A percentile compares a stretch with the other conserved stretches of the same genome.
Conservation (phyloP, 1,284 basidiomycete species). For the Agroathelia rolfsii region DNA sequence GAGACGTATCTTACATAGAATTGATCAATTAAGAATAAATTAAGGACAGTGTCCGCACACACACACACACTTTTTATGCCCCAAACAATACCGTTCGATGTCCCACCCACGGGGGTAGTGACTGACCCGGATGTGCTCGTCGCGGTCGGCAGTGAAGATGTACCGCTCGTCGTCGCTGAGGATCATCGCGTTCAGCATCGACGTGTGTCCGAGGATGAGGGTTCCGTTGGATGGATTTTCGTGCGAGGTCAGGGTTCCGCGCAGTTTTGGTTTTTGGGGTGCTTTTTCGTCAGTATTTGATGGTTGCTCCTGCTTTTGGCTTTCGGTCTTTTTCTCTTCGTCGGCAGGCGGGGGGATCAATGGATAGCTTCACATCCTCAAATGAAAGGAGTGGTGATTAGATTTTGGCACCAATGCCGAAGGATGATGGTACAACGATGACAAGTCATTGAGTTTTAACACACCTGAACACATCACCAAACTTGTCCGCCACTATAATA, state of each 20-base stretch:
- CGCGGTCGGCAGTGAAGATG: slow-evolving; percentile 82
- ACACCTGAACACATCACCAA: slow-evolving; percentile 77
- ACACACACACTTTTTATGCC: slow-evolving; percentile 62
- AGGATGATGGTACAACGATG: too few species aligned
- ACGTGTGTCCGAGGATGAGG: slow-evolving; percentile 80
- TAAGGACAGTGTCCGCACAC: too few species aligned
- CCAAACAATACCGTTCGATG: slow-evolving; percentile 79
- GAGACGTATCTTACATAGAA: slow-evolving; percentile 63
- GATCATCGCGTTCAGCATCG: slow-evolving; percentile 66
- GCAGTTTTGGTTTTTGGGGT: slow-evolving; percentile 13
- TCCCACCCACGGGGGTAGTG: slow-evolving; percentile 78
- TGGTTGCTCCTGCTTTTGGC: slow-evolving; percentile 16
- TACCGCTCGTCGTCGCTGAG: slow-evolving; percentile 59
- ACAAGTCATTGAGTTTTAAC: slow-evolving; percentile 8
- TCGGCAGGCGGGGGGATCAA: slow-evolving; percentile 15
- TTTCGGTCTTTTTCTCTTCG: slow-evolving; percentile 12
- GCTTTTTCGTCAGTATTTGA: slow-evolving; percentile 8
- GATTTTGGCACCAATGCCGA: too few species aligned
- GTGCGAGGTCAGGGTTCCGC: slow-evolving; percentile 44
- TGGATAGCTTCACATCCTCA: too few species aligned
- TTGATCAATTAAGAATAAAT: too few species aligned
- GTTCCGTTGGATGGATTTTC: slow-evolving; percentile 67
- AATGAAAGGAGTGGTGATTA: too few species aligned
- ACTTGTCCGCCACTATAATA: slow-evolving; percentile 75
- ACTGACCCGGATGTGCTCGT: slow-evolving; percentile 89